Evolutionary conservation across 768 basidiomycete species (phyloP), one percentile per base, ranked within the genome.

Genomic region (Panus rudis): DNA sequence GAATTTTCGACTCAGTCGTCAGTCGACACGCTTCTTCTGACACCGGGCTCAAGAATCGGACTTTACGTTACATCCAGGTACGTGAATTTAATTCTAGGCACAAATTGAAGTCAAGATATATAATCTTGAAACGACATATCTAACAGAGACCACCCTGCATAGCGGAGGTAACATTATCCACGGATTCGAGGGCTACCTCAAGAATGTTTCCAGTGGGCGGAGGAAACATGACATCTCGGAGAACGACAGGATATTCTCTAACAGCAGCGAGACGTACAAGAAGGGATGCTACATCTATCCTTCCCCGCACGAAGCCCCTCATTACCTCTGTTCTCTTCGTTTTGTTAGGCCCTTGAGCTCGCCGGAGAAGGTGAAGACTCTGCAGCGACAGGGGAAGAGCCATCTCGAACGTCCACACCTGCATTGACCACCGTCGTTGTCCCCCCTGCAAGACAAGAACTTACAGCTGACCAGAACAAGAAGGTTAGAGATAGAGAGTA

Each of bases 121-220:
- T 64, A 80, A 77, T 48, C 69, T 86, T 21, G 89, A 92, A 60
- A 76, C 76, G 7, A 64, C 72, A 3, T 92, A 91, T 61, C 68
- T 92, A 26, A 76, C 78, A 6, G 89, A 92, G 41, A 90, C 89
- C 1, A 76, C 81, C 1, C 68, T 70, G 0, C 81, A 84, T 48
- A 81, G 78, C 52, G 86, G 88, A n/a, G 89, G 89, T 23, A 91
- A 92, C 52, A 90, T 92, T 42, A 83, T 92, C 27, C 83, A 83
- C 53, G 89, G 89, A 4, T 91, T 91, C 50, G 89, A 91, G 42
- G 79, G 81, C 31, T 92, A 90, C 57, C 75, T 91, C 45, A 92
- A 91, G 63, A 81, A 81, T 52, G 83, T 81, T 46, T 74, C 73
- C 1, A 69, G 73, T 7, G 78, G 73, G 6, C 69, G 86, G 53